Evolutionary conservation across 225 moss, liverwort and hornwort species (phyloP).

Genomic region (Marchantia paleacea): DNA sequence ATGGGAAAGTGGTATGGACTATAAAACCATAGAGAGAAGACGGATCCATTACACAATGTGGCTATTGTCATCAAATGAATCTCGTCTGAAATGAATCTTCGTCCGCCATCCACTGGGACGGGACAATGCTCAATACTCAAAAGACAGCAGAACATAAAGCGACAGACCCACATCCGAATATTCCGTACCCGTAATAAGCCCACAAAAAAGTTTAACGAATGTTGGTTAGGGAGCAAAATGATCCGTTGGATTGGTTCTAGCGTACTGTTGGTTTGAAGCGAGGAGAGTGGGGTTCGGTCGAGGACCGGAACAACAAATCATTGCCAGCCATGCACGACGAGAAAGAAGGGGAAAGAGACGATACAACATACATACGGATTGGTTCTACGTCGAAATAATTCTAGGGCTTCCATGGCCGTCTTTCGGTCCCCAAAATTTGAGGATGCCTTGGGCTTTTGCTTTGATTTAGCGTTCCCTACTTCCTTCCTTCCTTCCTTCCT

Average conservation of each 20-base stretch:
- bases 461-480: no score
- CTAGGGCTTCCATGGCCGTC: slow-evolving; percentile 15
- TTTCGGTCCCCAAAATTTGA: not conserved
- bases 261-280: not conserved
- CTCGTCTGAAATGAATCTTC: no score
- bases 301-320: not conserved
- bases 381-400: not conserved
- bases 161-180: not conserved
- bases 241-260: not conserved
- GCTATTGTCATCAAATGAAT: no score
- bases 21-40: no score
- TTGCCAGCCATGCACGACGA: slow-evolving; percentile 5
- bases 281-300: not conserved
- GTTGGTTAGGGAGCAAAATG: not conserved
- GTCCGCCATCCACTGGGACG: no score
- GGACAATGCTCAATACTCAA: no score
- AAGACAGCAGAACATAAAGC: no score
- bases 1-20: no score
- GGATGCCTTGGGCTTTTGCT: no score
- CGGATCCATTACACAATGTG: no score
- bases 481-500: not conserved
- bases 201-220: not conserved
- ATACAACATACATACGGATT: not conserved
- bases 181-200: not conserved
- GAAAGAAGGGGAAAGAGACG: not conserved